Conservation (phyloP, 2,329 filamentous ascomycete species). For the Chlorencoelia australis region DNA sequence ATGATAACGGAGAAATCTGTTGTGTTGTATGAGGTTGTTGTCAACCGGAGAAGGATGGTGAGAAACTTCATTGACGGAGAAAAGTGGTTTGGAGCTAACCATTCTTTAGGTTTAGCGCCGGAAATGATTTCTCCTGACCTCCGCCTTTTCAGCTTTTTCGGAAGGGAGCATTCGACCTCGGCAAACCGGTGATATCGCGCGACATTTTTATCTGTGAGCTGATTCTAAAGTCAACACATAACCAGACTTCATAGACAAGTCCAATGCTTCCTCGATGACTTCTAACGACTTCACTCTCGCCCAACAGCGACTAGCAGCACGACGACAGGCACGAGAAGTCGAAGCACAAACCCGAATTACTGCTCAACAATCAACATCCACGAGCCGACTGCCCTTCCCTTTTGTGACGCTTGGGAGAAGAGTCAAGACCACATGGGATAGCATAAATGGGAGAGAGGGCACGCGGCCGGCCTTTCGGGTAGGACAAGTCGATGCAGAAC, state of each 20-base stretch:
- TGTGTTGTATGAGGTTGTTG: too few relatives aligned
- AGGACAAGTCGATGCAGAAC: constrained; percentile 89
- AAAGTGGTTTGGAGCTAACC: too few relatives aligned
- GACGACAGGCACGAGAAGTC: constrained; percentile 65
- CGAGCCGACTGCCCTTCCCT: constrained; percentile 52
- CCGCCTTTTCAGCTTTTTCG: neutral
- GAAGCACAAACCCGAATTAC: constrained; percentile 48
- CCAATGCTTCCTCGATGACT: constrained; percentile 22
- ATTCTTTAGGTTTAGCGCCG: too few relatives aligned
- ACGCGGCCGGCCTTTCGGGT: constrained; percentile 83
- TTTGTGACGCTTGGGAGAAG: constrained; percentile 44
- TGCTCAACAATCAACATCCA: constrained; percentile 39
- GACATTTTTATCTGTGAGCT: too few relatives aligned
- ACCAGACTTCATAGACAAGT: too few relatives aligned
- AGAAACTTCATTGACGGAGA: too few relatives aligned
- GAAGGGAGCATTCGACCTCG: too few relatives aligned
- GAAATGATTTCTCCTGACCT: neutral
- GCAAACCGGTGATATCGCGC: too few relatives aligned
- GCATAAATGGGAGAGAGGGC: constrained; percentile 62
- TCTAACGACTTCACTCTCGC: constrained; percentile 63
- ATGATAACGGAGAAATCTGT: too few relatives aligned
- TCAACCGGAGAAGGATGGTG: too few relatives aligned
- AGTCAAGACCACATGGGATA: constrained; percentile 53
- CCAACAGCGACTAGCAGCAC: constrained; percentile 74
- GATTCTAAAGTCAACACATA: too few relatives aligned